Percentiles rank a stretch among this genome's conserved stretches.
Evolutionary conservation across 495 filamentous ascomycete species (phyloP).

Genomic region (Talaromyces trachyspermus): DNA sequence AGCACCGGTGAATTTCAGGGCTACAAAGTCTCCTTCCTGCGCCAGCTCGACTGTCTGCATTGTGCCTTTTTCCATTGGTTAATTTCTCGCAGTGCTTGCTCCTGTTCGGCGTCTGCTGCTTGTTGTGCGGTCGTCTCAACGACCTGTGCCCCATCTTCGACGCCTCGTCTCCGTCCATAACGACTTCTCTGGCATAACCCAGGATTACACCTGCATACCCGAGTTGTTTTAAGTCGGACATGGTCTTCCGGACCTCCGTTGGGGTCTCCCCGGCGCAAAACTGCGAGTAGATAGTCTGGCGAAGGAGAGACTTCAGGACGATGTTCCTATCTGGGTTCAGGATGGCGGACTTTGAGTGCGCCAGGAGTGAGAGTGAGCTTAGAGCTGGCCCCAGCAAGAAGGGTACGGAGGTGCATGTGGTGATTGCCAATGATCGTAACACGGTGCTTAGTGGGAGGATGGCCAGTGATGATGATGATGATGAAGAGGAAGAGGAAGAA

Average conservation of each 20-base stretch:
- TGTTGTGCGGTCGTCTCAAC: constrained; percentile 1
- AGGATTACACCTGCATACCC: constrained; percentile 74
- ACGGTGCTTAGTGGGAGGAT: constrained; percentile 60
- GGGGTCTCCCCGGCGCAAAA: constrained; percentile 73
- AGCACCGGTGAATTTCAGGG: constrained; percentile 76
- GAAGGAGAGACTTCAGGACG: constrained; percentile 50
- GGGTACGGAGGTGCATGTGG: constrained; percentile 66
- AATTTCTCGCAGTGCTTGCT: constrained; percentile 25
- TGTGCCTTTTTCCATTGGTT: constrained; percentile 58
- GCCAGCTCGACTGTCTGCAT: constrained; percentile 60
- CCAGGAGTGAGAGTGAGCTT: constrained; percentile 51
- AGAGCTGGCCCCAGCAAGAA: constrained; percentile 57
- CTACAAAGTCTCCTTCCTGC: constrained; percentile 62
- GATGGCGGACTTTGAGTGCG: constrained; percentile 50
- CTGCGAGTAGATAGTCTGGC: constrained; percentile 75
- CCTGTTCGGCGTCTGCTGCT: constrained; percentile 19
- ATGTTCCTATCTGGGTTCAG: constrained; percentile 53
- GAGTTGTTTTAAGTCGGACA: constrained; percentile 51
- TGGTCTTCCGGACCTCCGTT: constrained; percentile 51
- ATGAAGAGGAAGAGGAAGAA: not conserved
- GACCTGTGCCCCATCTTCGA: constrained; percentile 2
- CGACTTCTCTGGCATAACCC: constrained; percentile 68
- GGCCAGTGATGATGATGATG: constrained; percentile 43
- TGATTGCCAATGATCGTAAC: constrained; percentile 66
- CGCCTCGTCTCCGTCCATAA: constrained; percentile 47